Evolutionary conservation across 2,329 filamentous ascomycete genomes (phyloP).

Genomic region (Ophiosphaerella korrae): DNA sequence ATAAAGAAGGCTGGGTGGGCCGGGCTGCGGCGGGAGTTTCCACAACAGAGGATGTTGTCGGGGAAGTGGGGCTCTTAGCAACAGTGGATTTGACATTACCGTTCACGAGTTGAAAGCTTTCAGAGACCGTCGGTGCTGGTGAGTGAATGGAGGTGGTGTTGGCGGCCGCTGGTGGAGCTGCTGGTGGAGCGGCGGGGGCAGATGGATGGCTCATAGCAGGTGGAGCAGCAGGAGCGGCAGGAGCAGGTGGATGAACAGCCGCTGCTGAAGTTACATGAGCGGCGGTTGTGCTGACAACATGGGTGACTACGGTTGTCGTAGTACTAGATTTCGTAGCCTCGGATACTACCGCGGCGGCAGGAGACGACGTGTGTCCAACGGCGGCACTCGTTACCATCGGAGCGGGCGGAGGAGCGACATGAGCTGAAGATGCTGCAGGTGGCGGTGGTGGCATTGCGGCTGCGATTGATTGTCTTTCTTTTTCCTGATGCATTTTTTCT

Average conservation of each 20-base stretch:
- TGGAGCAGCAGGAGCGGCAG: neutral
- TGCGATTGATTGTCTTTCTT: constrained; percentile 1
- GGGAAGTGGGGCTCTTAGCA: neutral
- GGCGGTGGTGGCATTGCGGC: neutral
- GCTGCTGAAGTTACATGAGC: neutral
- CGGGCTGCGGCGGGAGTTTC: neutral
- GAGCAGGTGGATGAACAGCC: neutral
- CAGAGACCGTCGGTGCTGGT: neutral
- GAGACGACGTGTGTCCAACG: neutral
- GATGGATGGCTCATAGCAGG: neutral
- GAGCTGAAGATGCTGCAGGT: neutral
- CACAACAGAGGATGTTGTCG: neutral
- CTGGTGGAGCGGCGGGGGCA: neutral
- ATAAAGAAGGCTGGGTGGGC: no score
- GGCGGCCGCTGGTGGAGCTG: neutral
- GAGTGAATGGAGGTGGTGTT: neutral
- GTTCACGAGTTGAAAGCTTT: constrained; percentile 4
- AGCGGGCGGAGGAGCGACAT: neutral
- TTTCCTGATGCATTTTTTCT: constrained; percentile 4
- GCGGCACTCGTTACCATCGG: neutral
- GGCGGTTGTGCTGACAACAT: neutral
- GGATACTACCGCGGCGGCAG: neutral
- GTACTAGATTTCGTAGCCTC: neutral
- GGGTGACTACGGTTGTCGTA: neutral
- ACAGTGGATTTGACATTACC: neutral